These are phyloP conservation scores for Dryadomyces sulphureus DNA, from an alignment of 2,329 filamentous ascomycete species.

Conservation along the genomic window DNA sequence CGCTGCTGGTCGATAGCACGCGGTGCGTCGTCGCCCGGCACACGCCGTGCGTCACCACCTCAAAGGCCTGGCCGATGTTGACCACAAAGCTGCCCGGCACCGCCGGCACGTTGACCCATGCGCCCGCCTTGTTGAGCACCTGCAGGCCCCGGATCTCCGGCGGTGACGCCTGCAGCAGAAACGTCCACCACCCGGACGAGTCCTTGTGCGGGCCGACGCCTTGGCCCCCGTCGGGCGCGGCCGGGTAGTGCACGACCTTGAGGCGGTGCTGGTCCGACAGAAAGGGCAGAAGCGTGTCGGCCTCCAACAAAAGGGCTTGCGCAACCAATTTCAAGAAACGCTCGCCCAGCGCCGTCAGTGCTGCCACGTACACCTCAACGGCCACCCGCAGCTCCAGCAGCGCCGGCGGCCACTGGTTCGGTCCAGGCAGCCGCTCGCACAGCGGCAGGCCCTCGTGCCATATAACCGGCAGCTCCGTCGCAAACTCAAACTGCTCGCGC, in stretches of 20 bases:
- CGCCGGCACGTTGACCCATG: conserved; percentile 34
- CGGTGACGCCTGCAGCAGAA: conserved; percentile 43
- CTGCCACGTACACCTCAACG: conserved; percentile 33
- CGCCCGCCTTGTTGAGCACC: conserved; percentile 29
- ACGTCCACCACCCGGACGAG: conserved; percentile 50
- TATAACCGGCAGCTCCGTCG: conserved; percentile 32
- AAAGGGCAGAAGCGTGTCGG: conserved; percentile 34
- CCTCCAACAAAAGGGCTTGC: conserved; percentile 33
- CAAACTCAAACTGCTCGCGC: conserved; percentile 46
- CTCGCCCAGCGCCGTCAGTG: conserved; percentile 33
- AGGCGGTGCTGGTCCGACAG: conserved; percentile 42
- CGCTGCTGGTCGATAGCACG: conserved; percentile 17
- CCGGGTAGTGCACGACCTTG: conserved; percentile 40
- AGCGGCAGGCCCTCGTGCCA: conserved; percentile 19
- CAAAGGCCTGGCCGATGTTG: conserved; percentile 43
- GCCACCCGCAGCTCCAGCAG: conserved; percentile 16
- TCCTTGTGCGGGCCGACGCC: conserved; percentile 49
- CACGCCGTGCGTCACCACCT: conserved; percentile 37
- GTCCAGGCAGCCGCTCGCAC: conserved; percentile 29
- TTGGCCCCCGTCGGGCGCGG: conserved; percentile 18
- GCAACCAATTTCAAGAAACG: conserved; percentile 42
- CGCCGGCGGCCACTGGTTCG: conserved; percentile 19
- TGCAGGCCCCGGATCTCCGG: conserved; percentile 33
- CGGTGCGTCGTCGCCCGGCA: conserved; percentile 37
- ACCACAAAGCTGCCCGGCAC: conserved; percentile 37